A percentile compares a stretch with the other conserved stretches of the same genome.
Evolutionary conservation across 805 yeast genomes (phyloP).

Genomic region (Saccharomycopsis sp.): DNA sequence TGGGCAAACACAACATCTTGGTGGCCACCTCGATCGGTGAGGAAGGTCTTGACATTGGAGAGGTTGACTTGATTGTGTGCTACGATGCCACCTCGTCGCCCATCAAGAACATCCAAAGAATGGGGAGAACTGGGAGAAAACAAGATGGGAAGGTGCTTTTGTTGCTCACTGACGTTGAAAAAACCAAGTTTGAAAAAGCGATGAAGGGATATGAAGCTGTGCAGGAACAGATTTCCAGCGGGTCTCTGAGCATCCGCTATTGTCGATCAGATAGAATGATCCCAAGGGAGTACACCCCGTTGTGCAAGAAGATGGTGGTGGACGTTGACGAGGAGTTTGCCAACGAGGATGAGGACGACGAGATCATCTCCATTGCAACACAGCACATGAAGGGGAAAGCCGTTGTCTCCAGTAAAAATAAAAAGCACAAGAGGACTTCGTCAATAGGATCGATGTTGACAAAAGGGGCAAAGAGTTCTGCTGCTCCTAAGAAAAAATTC

Average conservation of each 20-base stretch:
- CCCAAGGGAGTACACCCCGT: constrained; percentile 49
- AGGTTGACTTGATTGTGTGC: constrained; percentile 88
- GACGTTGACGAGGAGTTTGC: constrained; percentile 66
- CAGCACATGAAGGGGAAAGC: constrained; percentile 45
- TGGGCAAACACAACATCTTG: constrained; percentile 64
- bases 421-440: constrained; percentile 16
- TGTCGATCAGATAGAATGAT: constrained; percentile 55
- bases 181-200: constrained; percentile 70
- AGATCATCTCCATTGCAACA: constrained; percentile 59
- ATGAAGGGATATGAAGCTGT: constrained; percentile 75
- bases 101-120: constrained; percentile 84
- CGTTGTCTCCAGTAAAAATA: constrained; percentile 20
- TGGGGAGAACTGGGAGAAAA: constrained; percentile 98
- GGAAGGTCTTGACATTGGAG: constrained; percentile 97
- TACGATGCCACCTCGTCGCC: constrained; percentile 92
- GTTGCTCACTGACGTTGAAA: constrained; percentile 69
- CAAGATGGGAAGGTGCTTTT: constrained; percentile 77
- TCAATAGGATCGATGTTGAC: constrained; percentile 7
- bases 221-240: constrained; percentile 56
- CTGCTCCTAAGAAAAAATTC: constrained; percentile 35
- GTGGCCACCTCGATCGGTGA: constrained; percentile 98
- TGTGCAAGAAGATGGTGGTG: constrained; percentile 46
- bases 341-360: constrained; percentile 48
- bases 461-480: constrained; percentile 2
- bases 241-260: constrained; percentile 35